Evolutionary conservation across 1,284 basidiomycete genomes (phyloP).

Genomic region (Trametes pubescens): DNA sequence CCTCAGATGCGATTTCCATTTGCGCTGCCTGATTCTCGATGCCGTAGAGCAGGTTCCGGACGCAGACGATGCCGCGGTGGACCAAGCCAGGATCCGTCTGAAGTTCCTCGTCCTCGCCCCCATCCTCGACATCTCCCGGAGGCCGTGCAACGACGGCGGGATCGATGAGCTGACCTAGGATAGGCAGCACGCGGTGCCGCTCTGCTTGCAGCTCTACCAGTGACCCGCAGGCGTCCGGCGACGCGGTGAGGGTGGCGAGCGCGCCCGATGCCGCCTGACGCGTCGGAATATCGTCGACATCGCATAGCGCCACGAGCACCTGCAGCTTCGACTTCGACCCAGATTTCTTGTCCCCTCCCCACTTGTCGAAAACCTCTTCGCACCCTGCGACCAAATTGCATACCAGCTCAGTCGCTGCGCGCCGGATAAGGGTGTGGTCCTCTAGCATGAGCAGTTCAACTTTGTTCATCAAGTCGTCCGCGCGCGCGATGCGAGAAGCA

Average conservation of each 20-base stretch:
- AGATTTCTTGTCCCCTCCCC: conserved; percentile 54
- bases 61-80: conserved; percentile 79
- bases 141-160: conserved; percentile 49
- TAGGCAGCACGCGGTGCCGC: conserved; percentile 63
- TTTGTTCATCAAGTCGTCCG: conserved; percentile 69
- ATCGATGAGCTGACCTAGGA: conserved; percentile 72
- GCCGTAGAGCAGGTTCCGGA: conserved; percentile 67
- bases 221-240: conserved; percentile 64
- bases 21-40: conserved; percentile 49
- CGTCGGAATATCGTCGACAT: conserved; percentile 85
- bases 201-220: conserved; percentile 72
- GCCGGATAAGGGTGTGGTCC: conserved; percentile 82
- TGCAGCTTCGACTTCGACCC: conserved; percentile 74
- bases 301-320: conserved; percentile 84
- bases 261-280: conserved; percentile 87
- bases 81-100: conserved; percentile 65
- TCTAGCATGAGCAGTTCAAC: conserved; percentile 87
- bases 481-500: conserved; percentile 68
- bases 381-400: conserved; percentile 90
- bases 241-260: conserved; percentile 79
- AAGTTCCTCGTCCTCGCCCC: conserved; percentile 41
- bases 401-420: conserved; percentile 91
- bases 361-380: conserved; percentile 77
- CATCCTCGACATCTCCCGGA: conserved; percentile 43
- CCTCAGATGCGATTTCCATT: conserved; percentile 56